Conservation (phyloP, 2,329 filamentous ascomycete species). For the Fusarium nematophilum region DNA sequence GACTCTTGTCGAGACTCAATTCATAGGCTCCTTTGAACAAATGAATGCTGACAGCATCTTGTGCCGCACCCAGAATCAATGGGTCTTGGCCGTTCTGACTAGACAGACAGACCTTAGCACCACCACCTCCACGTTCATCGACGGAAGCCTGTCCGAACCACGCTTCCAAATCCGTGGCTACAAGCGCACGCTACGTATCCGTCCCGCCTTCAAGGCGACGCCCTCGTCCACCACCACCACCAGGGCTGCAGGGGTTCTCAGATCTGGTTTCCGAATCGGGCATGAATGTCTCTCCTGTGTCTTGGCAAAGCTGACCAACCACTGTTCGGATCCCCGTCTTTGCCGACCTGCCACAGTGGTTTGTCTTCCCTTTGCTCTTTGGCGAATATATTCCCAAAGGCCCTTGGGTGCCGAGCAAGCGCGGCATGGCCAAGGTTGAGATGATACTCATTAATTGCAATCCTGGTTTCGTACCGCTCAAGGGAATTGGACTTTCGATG, state of each 20-base stretch:
- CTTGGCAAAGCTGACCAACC: neutral
- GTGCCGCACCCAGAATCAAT: no score
- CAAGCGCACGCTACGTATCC: neutral
- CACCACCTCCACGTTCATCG: no score
- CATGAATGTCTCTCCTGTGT: slow-evolving; percentile 12
- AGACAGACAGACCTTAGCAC: no score
- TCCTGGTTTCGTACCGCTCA: neutral
- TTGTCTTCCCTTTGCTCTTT: neutral
- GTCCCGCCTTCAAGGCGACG: neutral
- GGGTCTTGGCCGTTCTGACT: no score
- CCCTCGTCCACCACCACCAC: neutral
- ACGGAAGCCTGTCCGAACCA: neutral
- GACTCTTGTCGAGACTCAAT: no score
- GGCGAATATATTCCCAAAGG: neutral
- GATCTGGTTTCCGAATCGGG: slow-evolving; percentile 9
- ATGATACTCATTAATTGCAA: neutral
- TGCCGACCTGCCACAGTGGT: slow-evolving; percentile 1
- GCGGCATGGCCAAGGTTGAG: neutral
- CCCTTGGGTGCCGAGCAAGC: neutral
- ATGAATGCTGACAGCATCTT: neutral
- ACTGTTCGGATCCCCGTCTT: neutral
- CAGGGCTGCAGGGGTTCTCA: neutral
- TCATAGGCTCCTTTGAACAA: no score
- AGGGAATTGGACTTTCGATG: neutral
- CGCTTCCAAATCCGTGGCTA: neutral